Conservation (phyloP, 495 filamentous ascomycete genomes). For the Penicillium subrubescens region DNA sequence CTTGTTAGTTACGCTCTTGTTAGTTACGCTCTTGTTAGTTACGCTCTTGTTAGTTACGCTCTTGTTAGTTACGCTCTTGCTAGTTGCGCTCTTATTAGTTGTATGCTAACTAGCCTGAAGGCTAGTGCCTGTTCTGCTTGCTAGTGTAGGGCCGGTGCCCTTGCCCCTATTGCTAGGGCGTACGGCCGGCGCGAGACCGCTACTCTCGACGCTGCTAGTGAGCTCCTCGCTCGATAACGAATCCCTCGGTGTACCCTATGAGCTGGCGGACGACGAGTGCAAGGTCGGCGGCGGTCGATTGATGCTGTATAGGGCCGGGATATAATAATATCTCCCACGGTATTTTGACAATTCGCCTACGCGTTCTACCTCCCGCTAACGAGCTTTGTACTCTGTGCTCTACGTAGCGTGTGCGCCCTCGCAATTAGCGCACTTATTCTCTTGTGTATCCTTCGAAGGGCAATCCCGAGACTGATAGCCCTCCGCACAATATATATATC, state of each 20-base stretch:
- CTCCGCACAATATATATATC: background rate
- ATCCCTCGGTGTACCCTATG: background rate
- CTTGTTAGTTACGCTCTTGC: too few relatives aligned
- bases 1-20: too few relatives aligned
- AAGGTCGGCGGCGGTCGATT: background rate
- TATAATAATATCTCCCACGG: background rate
- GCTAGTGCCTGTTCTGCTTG: background rate
- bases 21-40: too few relatives aligned
- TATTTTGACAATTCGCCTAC: background rate
- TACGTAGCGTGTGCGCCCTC: constrained; percentile 4
- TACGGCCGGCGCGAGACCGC: background rate
- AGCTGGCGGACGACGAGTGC: background rate
- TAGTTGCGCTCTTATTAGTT: too few relatives aligned
- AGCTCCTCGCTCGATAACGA: background rate
- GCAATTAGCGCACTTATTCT: constrained; percentile 8
- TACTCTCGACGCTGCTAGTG: background rate
- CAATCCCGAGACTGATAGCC: background rate
- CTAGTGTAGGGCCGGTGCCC: background rate
- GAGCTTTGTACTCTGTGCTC: background rate
- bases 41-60: too few relatives aligned
- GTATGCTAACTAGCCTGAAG: background rate
- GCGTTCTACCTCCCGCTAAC: background rate
- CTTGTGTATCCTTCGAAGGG: background rate
- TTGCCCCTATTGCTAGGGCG: background rate
- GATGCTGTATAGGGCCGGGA: background rate